Evolutionary conservation across 164 flowering plant species (phyloP).

Genomic region (Cinnamomum chago): DNA sequence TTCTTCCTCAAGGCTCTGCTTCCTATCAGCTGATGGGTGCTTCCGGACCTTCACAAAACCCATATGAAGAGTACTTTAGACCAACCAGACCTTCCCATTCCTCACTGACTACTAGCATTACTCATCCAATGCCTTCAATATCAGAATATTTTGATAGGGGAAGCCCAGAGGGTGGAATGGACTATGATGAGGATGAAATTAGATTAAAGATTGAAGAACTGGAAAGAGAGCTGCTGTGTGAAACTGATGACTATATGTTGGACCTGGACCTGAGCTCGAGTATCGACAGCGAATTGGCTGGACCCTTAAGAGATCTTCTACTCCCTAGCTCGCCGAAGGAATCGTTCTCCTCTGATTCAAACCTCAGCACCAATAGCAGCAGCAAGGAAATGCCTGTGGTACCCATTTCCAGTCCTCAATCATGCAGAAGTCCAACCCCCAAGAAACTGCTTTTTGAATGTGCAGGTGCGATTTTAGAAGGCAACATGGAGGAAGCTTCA

Average conservation of each 20-base stretch:
- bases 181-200: slow-evolving; percentile 53
- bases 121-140: background rate
- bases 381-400: slow-evolving; percentile 37
- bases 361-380: slow-evolving; percentile 59
- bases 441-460: slow-evolving; percentile 69
- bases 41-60: slow-evolving; percentile 23
- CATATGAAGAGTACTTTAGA: slow-evolving; percentile 17
- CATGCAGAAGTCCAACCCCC: slow-evolving; percentile 32
- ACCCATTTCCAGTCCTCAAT: slow-evolving; percentile 10
- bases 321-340: slow-evolving; percentile 72
- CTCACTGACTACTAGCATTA: slow-evolving; percentile 8
- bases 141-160: slow-evolving; percentile 1
- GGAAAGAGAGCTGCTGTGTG: slow-evolving; percentile 66
- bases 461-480: slow-evolving; percentile 66
- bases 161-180: slow-evolving; percentile 37
- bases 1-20: slow-evolving; percentile 19
- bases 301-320: slow-evolving; percentile 26
- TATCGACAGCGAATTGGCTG: slow-evolving; percentile 59
- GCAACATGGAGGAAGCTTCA: slow-evolving; percentile 53
- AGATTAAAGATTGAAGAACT: slow-evolving; percentile 74
- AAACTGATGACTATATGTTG: slow-evolving; percentile 38
- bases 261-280: slow-evolving; percentile 44
- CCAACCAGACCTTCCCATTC: slow-evolving; percentile 13
- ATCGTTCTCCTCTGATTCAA: slow-evolving; percentile 68
- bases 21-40: slow-evolving; percentile 25